Evolutionary conservation across 2,329 filamentous ascomycete species (phyloP).

Genomic region (Aspergillus japonicus): DNA sequence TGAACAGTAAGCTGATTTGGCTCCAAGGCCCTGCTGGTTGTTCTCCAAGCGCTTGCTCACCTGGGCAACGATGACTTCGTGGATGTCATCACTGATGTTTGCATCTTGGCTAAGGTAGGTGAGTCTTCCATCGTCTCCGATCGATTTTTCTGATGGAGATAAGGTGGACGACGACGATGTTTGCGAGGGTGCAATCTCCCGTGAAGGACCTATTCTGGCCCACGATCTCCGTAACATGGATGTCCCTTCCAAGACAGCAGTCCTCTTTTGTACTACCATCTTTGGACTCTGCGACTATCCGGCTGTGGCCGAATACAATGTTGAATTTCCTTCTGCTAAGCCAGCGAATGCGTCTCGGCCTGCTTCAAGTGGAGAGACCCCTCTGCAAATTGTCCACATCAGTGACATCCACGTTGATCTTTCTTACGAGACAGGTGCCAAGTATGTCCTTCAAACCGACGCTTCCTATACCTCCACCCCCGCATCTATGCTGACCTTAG

Average conservation of each 20-base stretch:
- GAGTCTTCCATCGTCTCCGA: neutral
- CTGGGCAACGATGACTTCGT: conserved; percentile 48
- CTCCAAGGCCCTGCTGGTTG: conserved; percentile 33
- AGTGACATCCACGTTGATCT: conserved; percentile 60
- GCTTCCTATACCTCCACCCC: neutral
- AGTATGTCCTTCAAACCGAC: conserved; percentile 25
- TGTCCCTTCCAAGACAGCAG: conserved; percentile 51
- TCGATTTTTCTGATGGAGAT: neutral
- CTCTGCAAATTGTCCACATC: conserved; percentile 56
- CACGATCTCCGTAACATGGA: conserved; percentile 50
- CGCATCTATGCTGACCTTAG: neutral
- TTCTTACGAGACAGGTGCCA: conserved; percentile 53
- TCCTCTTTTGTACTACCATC: conserved; percentile 53
- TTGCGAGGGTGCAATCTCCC: conserved; percentile 52
- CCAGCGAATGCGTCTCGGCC: conserved; percentile 36
- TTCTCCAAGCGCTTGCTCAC: conserved; percentile 46
- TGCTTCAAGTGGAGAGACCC: conserved; percentile 47
- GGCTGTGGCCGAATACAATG: conserved; percentile 41
- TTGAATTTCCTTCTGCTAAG: conserved; percentile 46
- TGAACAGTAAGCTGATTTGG: neutral
- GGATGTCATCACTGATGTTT: conserved; percentile 36
- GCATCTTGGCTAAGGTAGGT: conserved; percentile 35
- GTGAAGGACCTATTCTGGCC: conserved; percentile 56
- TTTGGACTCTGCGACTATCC: conserved; percentile 54
- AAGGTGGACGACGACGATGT: conserved; percentile 55